Evolutionary conservation across 805 yeast genomes (phyloP).

Genomic region (Saccharomycopsis sp.): DNA sequence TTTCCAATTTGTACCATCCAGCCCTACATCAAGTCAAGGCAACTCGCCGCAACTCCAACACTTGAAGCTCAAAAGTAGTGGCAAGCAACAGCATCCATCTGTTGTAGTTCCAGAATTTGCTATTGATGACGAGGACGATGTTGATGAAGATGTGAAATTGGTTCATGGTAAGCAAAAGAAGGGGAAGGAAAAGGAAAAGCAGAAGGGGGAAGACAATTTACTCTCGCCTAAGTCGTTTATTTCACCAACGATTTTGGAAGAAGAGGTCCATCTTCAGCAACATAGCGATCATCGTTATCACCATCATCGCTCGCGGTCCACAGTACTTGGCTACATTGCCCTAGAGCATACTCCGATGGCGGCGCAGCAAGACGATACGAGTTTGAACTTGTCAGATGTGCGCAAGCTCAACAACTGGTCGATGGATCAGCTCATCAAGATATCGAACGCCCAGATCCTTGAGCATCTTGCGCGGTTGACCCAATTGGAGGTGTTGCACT

Average conservation of each 20-base stretch:
- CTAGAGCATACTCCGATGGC: constrained; percentile 1
- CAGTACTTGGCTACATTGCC: neutral
- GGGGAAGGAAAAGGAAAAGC: neutral
- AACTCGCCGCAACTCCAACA: neutral
- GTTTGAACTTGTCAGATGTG: constrained; percentile 17
- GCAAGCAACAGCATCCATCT: too few relatives aligned
- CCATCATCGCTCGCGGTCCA: too few relatives aligned
- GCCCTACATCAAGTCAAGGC: too few relatives aligned
- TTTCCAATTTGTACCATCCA: too few relatives aligned
- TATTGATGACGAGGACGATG: neutral
- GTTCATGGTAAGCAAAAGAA: neutral
- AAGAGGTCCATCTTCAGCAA: neutral
- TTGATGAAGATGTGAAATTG: constrained; percentile 6
- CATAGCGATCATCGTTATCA: constrained; percentile 1
- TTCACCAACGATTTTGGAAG: too few relatives aligned
- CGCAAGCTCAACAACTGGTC: constrained; percentile 14
- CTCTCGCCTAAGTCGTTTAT: neutral
- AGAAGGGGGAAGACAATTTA: constrained; percentile 3
- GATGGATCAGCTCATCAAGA: constrained; percentile 12
- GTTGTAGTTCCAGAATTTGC: too few relatives aligned
- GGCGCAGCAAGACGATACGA: constrained; percentile 7
- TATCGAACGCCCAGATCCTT: constrained; percentile 10
- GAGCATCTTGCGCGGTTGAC: constrained; percentile 4
- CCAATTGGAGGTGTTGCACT: constrained; percentile 3
- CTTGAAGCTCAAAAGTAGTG: constrained; percentile 1